Evolutionary conservation across 2,329 filamentous ascomycete species (phyloP), one percentile per base, ranked within the genome.

Genomic region (Calonectria honghensis): DNA sequence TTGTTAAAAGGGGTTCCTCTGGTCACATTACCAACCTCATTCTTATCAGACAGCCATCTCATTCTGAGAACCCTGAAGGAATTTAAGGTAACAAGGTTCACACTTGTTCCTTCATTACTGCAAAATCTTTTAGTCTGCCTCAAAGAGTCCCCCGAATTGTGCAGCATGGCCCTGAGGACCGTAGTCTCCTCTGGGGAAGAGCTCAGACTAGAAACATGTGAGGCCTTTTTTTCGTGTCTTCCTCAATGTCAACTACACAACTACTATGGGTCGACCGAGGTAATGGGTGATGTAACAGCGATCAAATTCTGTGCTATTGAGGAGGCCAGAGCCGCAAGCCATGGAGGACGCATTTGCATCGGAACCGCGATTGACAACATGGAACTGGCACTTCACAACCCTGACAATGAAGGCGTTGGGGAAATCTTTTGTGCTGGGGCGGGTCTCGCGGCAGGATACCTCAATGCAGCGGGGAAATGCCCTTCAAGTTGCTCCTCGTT

Each of bases 221-320:
- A 61, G 6, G 13, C 6, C 13, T 61, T 61, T 9, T 61, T 61
- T 18, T 24, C n/a, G 3, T 39, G 6, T 14, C 2, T 61, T 3
- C 57, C 57, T 5, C 35, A 27, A 24, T 61, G 57, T 14, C 35
- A 39, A 14, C 57, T 61, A 0, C 35, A 61, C 57, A 61, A 61
- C 57, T 61, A 39, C 13, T 61, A 61, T 3, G 57, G 57, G 24
- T 61, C 57, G 6, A 61, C 57, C 4, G 57, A 61, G n/a, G 35
- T 39, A 2, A 61, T 61, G 57, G 57, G 57, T 3, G 35, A 61
- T 27, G 35, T 41, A 10, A 61, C 57, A 61, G 57, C 32, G 4
- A 16, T 61, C 20, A 13, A 9, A 20, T 27, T 61, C 3, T 24
- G 11, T n/a, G 39, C 57, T 18, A 27, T 61, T 20, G n/a, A 61